phyloP scores from a whole-genome alignment of 2,329 filamentous ascomycete species.

The Aspergillus novofumigatus region DNA sequence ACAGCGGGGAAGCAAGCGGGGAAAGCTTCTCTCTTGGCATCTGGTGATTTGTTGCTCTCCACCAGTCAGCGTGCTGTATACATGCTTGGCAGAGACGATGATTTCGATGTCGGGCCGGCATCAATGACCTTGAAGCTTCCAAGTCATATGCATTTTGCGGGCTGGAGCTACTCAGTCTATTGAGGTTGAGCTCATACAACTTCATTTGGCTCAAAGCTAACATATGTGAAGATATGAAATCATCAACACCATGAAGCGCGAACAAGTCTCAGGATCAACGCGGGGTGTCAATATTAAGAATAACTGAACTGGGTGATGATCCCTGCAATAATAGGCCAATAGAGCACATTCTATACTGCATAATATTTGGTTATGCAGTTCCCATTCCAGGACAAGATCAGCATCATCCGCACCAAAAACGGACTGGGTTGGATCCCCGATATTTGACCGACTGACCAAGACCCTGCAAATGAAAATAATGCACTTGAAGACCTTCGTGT shows the following conservation, averaged over 20 bases:
- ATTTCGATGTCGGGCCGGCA: not conserved
- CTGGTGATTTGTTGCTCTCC: not conserved
- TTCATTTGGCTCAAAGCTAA: not conserved
- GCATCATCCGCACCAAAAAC: not conserved
- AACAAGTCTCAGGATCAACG: not conserved
- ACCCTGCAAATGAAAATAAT: not conserved
- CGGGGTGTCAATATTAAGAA: not conserved
- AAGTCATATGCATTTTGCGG: too few species aligned
- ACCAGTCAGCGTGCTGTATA: not conserved
- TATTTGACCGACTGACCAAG: conserved; percentile 13
- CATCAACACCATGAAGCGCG: not conserved
- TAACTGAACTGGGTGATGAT: not conserved
- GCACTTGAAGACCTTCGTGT: not conserved
- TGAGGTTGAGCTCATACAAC: not conserved
- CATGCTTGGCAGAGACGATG: not conserved
- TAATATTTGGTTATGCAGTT: not conserved
- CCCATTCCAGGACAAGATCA: conserved; percentile 1
- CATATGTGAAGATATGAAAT: not conserved
- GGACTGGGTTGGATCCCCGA: conserved; percentile 14
- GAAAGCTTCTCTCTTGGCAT: not conserved
- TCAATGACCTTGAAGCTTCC: not conserved
- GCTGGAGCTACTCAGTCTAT: not conserved
- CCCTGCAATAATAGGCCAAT: not conserved
- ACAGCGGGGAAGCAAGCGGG: not conserved
- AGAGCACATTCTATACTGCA: not conserved